Evolutionary conservation across 148 eudicot species (phyloP).

Genomic region (Camellia sinensis): DNA sequence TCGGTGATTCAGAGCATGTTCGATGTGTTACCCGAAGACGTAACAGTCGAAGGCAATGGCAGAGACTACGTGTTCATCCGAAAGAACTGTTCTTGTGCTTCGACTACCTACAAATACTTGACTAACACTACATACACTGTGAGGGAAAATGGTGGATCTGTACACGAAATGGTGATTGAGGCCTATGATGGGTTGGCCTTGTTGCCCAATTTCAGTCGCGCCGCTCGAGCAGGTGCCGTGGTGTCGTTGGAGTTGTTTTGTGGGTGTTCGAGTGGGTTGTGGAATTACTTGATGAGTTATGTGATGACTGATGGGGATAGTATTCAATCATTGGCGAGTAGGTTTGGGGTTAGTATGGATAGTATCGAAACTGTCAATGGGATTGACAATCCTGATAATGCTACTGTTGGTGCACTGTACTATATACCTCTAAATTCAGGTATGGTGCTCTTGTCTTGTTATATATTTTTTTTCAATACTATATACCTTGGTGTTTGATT

Average conservation of each 20-base stretch:
- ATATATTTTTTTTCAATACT: not conserved
- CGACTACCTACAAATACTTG: constrained; percentile 41
- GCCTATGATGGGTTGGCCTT: constrained; percentile 71
- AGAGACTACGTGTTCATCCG: constrained; percentile 51
- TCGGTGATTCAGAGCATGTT: constrained; percentile 73
- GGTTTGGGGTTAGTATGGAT: constrained; percentile 98
- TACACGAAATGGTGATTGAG: constrained; percentile 51
- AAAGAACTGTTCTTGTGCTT: constrained; percentile 84
- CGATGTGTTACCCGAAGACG: constrained; percentile 60
- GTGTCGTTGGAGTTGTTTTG: constrained; percentile 62
- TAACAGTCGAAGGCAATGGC: constrained; percentile 57
- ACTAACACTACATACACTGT: constrained; percentile 72
- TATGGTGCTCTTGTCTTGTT: constrained; percentile 15
- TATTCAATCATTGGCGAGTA: constrained; percentile 69
- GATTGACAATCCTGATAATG: constrained; percentile 65
- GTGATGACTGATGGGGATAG: constrained; percentile 81
- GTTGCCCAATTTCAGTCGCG: constrained; percentile 44
- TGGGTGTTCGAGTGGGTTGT: constrained; percentile 94
- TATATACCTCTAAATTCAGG: constrained; percentile 87
- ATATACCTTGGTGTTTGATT: not conserved
- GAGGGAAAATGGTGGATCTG: constrained; percentile 52
- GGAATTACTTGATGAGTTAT: constrained; percentile 96
- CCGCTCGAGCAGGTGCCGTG: constrained; percentile 48
- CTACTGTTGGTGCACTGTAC: constrained; percentile 64
- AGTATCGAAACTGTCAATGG: constrained; percentile 83